A percentile compares a stretch with the other conserved stretches of the same genome.
Conservation (phyloP, 805 yeast species). For the Priceomyces melissophilus region DNA sequence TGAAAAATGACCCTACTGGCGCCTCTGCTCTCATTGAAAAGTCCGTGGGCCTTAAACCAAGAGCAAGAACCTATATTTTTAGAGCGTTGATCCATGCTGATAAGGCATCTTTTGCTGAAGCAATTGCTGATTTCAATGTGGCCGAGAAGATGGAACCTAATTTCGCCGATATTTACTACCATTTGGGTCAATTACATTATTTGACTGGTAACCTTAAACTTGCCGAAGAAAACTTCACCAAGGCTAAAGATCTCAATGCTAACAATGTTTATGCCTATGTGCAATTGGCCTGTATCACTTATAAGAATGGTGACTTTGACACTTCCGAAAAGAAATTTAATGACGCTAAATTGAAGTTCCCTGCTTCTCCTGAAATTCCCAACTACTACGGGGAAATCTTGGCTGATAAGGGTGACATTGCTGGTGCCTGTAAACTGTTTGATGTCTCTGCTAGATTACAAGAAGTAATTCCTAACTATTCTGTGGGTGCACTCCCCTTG, state of each 20-base stretch:
- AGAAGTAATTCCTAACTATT: conserved; percentile 59
- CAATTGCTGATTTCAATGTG: conserved; percentile 60
- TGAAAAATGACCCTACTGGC: conserved; percentile 65
- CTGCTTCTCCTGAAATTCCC: conserved; percentile 87
- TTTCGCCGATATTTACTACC: conserved; percentile 84
- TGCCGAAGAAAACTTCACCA: conserved; percentile 73
- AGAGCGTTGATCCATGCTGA: conserved; percentile 84
- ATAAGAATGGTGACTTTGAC: conserved; percentile 64
- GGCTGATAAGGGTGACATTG: conserved; percentile 72
- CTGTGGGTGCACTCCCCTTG: conserved; percentile 85
- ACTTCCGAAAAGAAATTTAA: conserved; percentile 65
- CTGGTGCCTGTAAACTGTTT: conserved; percentile 75
- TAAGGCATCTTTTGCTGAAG: conserved; percentile 57
- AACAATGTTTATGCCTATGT: conserved; percentile 80
- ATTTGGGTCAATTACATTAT: conserved; percentile 89
- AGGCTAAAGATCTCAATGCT: conserved; percentile 71
- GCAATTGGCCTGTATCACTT: conserved; percentile 88
- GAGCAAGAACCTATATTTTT: conserved; percentile 78
- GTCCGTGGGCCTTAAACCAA: conserved; percentile 65
- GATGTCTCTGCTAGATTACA: conserved; percentile 85
- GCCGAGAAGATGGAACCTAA: conserved; percentile 69
- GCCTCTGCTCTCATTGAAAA: conserved; percentile 64
- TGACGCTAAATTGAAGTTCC: conserved; percentile 70
- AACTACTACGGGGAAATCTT: conserved; percentile 94
- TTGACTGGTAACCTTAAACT: conserved; percentile 67